phyloP scores from a whole-genome alignment of 305 asterid species.

The Lippia alba region DNA sequence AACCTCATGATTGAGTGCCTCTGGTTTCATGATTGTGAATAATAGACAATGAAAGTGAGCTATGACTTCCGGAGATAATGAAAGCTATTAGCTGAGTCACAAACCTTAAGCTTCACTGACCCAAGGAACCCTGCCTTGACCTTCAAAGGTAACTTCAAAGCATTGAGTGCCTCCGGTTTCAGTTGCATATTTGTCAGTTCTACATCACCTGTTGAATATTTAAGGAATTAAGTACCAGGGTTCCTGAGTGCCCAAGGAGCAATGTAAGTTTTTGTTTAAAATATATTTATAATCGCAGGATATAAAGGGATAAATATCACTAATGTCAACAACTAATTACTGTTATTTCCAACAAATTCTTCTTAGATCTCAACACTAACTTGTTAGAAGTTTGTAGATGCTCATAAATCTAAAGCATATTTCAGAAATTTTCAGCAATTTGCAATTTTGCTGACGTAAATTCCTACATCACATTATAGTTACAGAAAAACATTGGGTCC shows the following conservation, averaged over 20 bases:
- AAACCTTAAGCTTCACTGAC: slow-evolving; percentile 95
- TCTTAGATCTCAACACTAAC: slow-evolving; percentile 11
- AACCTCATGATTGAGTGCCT: not conserved
- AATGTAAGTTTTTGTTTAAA: not conserved
- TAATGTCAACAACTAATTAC: not conserved
- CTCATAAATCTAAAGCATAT: slow-evolving; percentile 6
- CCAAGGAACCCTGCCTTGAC: slow-evolving; percentile 99
- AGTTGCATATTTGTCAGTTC: slow-evolving; percentile 95
- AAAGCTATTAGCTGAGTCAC: slow-evolving; percentile 38
- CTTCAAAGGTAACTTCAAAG: slow-evolving; percentile 93
- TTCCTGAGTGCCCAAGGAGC: not conserved
- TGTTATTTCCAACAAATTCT: slow-evolving; percentile 1
- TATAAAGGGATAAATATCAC: slow-evolving; percentile 6
- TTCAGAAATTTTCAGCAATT: slow-evolving; percentile 8
- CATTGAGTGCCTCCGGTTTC: slow-evolving; percentile 99
- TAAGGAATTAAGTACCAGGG: slow-evolving; percentile 32
- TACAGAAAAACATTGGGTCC: not conserved
- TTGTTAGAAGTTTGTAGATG: not conserved
- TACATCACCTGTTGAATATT: slow-evolving; percentile 73
- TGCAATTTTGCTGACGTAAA: not conserved
- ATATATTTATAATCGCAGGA: not conserved
- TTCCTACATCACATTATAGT: not conserved
- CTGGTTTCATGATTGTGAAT: slow-evolving; percentile 19
- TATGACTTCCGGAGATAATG: slow-evolving; percentile 20
- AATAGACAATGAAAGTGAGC: slow-evolving; percentile 23